Conservation (phyloP, 805 yeast genomes). For the Pichia manshurica region DNA sequence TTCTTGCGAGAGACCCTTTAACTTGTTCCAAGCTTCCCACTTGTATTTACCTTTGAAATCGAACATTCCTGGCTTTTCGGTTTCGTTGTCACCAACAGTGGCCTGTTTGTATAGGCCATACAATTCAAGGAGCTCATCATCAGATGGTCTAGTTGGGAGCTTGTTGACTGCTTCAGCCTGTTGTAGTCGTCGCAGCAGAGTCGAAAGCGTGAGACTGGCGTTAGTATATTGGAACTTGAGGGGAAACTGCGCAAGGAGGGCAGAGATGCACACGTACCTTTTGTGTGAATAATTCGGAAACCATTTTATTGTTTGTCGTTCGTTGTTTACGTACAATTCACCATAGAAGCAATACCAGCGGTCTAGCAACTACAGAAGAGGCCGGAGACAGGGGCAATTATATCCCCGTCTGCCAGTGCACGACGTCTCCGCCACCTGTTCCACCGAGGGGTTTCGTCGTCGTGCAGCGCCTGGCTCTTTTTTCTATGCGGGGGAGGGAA, state of each 20-base stretch:
- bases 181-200: too few relatives aligned
- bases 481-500: background rate
- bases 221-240: too few relatives aligned
- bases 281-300: conserved; percentile 32
- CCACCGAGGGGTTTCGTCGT: background rate
- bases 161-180: conserved; percentile 78
- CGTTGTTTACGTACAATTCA: background rate
- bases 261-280: conserved; percentile 26
- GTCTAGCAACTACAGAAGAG: too few relatives aligned
- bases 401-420: too few relatives aligned
- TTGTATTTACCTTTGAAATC: conserved; percentile 94
- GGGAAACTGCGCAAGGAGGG: too few relatives aligned
- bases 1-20: conserved; percentile 79
- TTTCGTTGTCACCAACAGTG: conserved; percentile 87
- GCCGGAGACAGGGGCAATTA: background rate
- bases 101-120: conserved; percentile 97
- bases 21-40: conserved; percentile 94
- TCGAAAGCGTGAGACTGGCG: background rate
- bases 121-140: conserved; percentile 79
- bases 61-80: conserved; percentile 84
- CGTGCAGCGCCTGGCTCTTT: background rate
- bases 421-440: background rate
- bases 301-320: conserved; percentile 22
- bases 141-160: conserved; percentile 70
- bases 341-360: too few relatives aligned